Percentiles rank a stretch among this genome's conserved stretches.
Evolutionary conservation across 2,329 filamentous ascomycete species (phyloP).

Genomic region (Diaporthe nobilis): DNA sequence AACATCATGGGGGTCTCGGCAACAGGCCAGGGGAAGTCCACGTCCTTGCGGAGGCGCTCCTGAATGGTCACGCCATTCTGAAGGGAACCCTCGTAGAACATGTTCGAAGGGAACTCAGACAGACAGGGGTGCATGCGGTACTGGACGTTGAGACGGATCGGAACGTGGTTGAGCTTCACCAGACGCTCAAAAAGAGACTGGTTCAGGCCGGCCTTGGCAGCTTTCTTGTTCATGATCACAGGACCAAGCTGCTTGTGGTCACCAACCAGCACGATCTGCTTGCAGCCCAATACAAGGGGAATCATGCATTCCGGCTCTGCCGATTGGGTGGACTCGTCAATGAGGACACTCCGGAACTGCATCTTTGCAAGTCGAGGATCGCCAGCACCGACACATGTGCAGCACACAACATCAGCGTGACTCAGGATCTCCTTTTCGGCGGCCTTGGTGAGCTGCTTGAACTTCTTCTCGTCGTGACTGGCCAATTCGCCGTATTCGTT

Average conservation of each 20-base stretch:
- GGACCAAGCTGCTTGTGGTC: conserved; percentile 98
- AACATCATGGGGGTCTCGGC: conserved; percentile 99
- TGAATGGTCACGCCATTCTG: conserved; percentile 96
- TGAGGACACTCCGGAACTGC: conserved; percentile 98
- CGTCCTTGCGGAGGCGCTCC: conserved; percentile 89
- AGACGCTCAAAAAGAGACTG: conserved; percentile 98
- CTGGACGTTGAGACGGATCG: conserved; percentile 95
- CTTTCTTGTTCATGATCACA: conserved; percentile 99
- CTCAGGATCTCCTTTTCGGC: conserved; percentile 95
- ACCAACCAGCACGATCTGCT: conserved; percentile 98
- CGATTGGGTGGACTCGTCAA: conserved; percentile 98
- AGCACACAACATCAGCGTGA: conserved; percentile 98
- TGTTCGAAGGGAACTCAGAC: conserved; percentile 97
- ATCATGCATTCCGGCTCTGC: conserved; percentile 99
- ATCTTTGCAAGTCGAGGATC: conserved; percentile 96
- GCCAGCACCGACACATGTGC: conserved; percentile 96
- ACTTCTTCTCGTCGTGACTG: conserved; percentile 97
- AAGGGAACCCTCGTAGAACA: conserved; percentile 98
- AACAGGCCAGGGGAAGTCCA: conserved; percentile 98
- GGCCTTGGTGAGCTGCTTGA: conserved; percentile 93
- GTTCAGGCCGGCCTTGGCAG: conserved; percentile 95
- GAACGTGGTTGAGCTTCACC: conserved; percentile 89
- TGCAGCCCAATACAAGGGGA: conserved; percentile 94
- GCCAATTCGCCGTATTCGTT: conserved; percentile 91
- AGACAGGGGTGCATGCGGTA: conserved; percentile 99